Evolutionary conservation across 2,329 filamentous ascomycete genomes (phyloP), one percentile per base, ranked within the genome.

Genomic region (Teratosphaeria destructans): DNA sequence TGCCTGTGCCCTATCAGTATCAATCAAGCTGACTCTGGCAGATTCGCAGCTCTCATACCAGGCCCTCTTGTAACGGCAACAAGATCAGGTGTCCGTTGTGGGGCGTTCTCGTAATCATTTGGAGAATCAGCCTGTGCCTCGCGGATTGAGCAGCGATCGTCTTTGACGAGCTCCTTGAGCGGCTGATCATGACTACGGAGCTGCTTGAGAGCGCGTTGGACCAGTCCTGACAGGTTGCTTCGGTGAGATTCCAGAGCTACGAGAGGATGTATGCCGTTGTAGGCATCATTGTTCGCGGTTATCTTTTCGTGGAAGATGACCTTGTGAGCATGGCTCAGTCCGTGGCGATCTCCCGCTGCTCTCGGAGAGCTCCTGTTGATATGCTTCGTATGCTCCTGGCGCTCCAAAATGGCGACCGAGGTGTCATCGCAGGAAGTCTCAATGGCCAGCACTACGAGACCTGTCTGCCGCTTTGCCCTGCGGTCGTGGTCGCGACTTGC

Each of bases 351-450:
- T 5, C 37, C 37, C 1, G 16, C 32, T 2, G 3, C 11, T 10
- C 49, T 29, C 19, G 19, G 10, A 10, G 14, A 26, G 11, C 12
- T n/a, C 12, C 12, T n/a, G 16, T 14, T 14, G 16, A 5, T n/a
- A 23, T 54, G 39, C 19, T 34, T 32, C 39, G 14, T 29, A 12
- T 23, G 14, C 34, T 56, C 32, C 5, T 11, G n/a, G 32, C 57
- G 32, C 16, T 57, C 26, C 34, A 64, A 54, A 11, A 96, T 75
- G 35, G 93, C 88, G 27, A 96, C 91, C 60, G 88, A 92, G 1
- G 91, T 96, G 77, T 97, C 93, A 76, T 97, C 93, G 80, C 93
- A 94, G 2, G 88, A 92, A 7, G 87, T 88, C 72, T 94, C 89
- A 70, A 94, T 90, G 57, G 88, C 88, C 55, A 93, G 81, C 26